Percentiles rank a stretch among this genome's conserved stretches.
Conservation (phyloP, 805 yeast genomes). For the Lipomyces spencermartinsiae region DNA sequence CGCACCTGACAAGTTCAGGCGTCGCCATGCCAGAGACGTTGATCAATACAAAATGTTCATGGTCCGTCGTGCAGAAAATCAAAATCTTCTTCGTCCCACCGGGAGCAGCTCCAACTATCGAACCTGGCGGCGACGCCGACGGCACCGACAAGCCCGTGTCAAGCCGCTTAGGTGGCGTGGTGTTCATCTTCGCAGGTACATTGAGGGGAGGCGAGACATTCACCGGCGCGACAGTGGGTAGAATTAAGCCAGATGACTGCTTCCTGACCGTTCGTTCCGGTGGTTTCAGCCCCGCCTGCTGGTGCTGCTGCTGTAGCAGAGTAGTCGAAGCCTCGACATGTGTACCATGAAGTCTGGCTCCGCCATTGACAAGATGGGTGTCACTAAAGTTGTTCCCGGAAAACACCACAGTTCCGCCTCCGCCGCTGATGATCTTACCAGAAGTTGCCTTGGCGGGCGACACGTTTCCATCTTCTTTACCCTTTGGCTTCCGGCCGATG, state of each 20-base stretch:
- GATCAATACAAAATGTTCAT: constrained; percentile 59
- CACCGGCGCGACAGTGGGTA: constrained; percentile 2
- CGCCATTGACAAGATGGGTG: constrained; percentile 23
- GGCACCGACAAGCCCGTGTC: neutral
- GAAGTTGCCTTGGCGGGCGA: constrained; percentile 20
- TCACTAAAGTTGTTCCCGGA: constrained; percentile 27
- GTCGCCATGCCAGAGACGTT: constrained; percentile 56
- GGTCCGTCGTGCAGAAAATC: constrained; percentile 71
- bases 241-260: neutral
- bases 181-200: neutral
- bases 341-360: neutral
- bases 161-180: neutral
- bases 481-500: constrained; percentile 31
- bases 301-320: neutral
- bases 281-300: neutral
- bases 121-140: neutral
- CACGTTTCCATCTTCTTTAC: constrained; percentile 28
- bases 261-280: neutral
- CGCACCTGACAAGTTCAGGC: constrained; percentile 66
- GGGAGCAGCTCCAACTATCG: neutral
- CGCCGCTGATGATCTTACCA: constrained; percentile 6
- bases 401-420: constrained; percentile 1
- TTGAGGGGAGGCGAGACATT: neutral
- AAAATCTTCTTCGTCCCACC: constrained; percentile 21
- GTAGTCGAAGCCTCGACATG: neutral